A percentile compares a stretch with the other conserved stretches of the same genome.
Conservation (phyloP, 331 rosid species). For the Malus hybrid region DNA sequence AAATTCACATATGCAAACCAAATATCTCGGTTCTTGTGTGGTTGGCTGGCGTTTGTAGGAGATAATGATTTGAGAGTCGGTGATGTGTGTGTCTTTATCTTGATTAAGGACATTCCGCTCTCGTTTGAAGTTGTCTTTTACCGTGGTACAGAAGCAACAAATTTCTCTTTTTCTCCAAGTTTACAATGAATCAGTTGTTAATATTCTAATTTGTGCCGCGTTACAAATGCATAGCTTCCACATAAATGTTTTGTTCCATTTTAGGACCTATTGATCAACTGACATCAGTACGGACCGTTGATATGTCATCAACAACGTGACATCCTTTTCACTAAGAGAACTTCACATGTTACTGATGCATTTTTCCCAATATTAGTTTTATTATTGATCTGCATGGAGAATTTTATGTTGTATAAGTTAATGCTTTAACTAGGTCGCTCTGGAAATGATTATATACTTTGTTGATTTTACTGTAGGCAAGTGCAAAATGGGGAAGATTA, state of each 20-base stretch:
- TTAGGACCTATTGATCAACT: no score
- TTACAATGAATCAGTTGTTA: neutral
- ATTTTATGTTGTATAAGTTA: no score
- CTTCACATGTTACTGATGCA: no score
- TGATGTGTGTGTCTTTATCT: constrained; percentile 2
- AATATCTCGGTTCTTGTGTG: neutral
- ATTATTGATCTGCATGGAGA: neutral
- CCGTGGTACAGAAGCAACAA: neutral
- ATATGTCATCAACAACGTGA: no score
- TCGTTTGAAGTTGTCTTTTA: neutral
- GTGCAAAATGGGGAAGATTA: neutral
- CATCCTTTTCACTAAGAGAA: no score
- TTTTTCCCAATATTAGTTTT: no score
- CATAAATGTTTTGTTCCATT: neutral
- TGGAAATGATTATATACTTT: neutral
- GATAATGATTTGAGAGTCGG: neutral
- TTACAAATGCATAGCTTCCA: neutral
- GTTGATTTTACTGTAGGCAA: neutral
- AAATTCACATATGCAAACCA: neutral
- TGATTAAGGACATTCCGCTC: neutral
- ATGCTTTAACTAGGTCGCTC: neutral
- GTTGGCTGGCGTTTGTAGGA: constrained; percentile 25
- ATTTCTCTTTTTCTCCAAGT: neutral
- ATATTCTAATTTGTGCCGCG: neutral
- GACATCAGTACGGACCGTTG: no score